Base-by-base conservation (phyloP, 306 rosid species). In the Pyrus bretschneideri region DNA sequence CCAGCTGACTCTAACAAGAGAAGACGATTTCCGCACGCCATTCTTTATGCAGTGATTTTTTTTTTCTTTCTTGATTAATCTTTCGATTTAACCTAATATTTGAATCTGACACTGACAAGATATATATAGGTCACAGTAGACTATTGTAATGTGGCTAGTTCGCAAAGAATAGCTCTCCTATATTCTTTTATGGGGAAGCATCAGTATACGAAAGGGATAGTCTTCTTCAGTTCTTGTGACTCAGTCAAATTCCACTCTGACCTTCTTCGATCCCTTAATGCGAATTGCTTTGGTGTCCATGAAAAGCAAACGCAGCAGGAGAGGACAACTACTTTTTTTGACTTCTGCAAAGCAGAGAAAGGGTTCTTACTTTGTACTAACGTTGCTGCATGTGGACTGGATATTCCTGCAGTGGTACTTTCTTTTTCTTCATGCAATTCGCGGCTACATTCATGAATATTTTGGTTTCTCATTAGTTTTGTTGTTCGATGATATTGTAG, bases 361-460 rank as follows among this genome's bases (percentile, higher is more conserved):
- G 98, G 98, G 61, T 92, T 95, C 79, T 81, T 95, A 88, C 93
- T 95, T 21, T 92, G 98, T 82, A 92, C 98, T 69, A 96, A 95
- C 83, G 98, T 95, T 85, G 98, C 97, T 83, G 98, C 98, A 29
- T 96, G 98, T 63, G 98, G 98, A 27, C 90, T 93, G 61, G 98
- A 93, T 80, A 89, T 91, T 45, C 97, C 97, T 61, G 89, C 86
- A 44, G 93, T 93, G 85, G 98, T 93, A 87, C 70, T 73, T 55
- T 45, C 12, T 14, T 55, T 64, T 67, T 22, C 35, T 70, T 78
- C 75, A 42, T 9, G 18, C 11, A 25, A 65, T 38, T 75, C 63
- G 18, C 42, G 3, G 45, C 49, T 73, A 61, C n/a, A 0, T 13
- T 22, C 23, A 1, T 4, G 14, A n/a, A 58, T 9, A 22, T 58